Base-by-base conservation (phyloP, 2,329 filamentous ascomycete genomes). In the Penicillium italicum region DNA sequence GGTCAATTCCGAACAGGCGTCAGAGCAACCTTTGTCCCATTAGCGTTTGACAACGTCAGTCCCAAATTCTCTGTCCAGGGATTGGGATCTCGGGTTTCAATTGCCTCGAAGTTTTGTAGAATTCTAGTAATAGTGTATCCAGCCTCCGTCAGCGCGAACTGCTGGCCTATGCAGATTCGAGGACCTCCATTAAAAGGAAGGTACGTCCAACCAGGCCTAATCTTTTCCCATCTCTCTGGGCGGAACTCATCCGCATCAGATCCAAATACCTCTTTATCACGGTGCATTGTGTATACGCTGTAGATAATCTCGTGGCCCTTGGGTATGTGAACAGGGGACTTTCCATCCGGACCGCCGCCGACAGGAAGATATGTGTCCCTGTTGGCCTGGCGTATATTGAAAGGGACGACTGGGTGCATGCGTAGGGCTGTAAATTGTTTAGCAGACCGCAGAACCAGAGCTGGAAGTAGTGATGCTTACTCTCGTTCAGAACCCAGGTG, bases 201-300 rank as follows among this genome's bases (percentile, higher is more conserved):
- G 51, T 69, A 74, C 28, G 65, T 67, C 70, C 69, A 73, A 6
- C 68, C 62, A 8, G 63, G 63, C 11, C 53, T 52, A 7, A 62
- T 30, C 42, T 61, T 56, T 26, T 72, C 74, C 79, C 77, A 81
- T 38, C 79, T 71, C 66, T 81, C 79, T 0, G 80, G 80, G 37
- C 69, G 69, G 66, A 76, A 82, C 20, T 73, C 73, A 1, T 77
- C 64, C 5, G 74, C 75, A 50, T 80, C 78, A 3, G 63, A 40
- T 0, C 77, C 77, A 51, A 69, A 80, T 50, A 74, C 67, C 44
- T 80, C 77, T 18, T 67, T 65, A 11, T 87, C 82, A 1, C 89
- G 83, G 67, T 93, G 89, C 88, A 93, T 88, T 6, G 83, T 73
- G 49, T 89, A 80, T 0, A 87, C 79, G 42, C 79, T 85, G 77